Conservation (phyloP, 2,329 filamentous ascomycete genomes). For the Colletotrichum cordylinicola region DNA sequence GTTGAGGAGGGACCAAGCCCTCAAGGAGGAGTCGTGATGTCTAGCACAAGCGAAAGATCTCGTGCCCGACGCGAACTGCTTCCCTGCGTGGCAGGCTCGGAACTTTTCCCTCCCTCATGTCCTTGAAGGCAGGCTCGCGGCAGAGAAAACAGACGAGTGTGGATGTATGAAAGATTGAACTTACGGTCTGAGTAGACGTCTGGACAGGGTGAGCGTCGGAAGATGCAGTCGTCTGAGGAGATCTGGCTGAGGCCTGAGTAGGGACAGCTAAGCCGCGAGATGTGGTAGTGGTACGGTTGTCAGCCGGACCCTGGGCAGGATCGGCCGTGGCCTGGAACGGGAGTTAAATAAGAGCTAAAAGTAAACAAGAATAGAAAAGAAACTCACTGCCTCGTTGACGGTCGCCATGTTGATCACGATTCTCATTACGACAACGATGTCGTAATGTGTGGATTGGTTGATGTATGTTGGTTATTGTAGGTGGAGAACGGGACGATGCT, state of each 20-base stretch:
- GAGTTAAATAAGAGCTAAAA: not conserved
- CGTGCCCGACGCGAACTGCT: not conserved
- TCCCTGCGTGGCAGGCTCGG: not conserved
- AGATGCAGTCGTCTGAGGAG: not conserved
- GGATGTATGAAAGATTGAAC: not conserved
- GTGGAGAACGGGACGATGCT: not conserved
- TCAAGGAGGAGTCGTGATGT: not conserved
- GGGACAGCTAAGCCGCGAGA: no score
- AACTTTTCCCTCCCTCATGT: not conserved
- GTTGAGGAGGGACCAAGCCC: not conserved
- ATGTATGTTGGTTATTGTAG: not conserved
- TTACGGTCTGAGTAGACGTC: not conserved
- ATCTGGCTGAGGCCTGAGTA: no score
- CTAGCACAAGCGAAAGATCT: not conserved
- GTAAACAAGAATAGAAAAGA: not conserved
- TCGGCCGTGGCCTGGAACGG: no score
- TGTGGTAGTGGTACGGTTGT: no score
- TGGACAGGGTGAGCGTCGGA: accelerated
- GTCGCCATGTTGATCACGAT: not conserved
- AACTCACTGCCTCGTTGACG: not conserved
- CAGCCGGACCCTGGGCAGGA: no score
- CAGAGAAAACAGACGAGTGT: not conserved
- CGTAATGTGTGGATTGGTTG: not conserved
- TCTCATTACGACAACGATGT: not conserved
- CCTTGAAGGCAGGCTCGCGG: not conserved